A percentile compares a stretch with the other conserved stretches of the same genome.
These are phyloP conservation scores for Phycomyces nitens DNA, from an alignment of 192 early-diverging fungal genomes.

Conservation along the genomic window DNA sequence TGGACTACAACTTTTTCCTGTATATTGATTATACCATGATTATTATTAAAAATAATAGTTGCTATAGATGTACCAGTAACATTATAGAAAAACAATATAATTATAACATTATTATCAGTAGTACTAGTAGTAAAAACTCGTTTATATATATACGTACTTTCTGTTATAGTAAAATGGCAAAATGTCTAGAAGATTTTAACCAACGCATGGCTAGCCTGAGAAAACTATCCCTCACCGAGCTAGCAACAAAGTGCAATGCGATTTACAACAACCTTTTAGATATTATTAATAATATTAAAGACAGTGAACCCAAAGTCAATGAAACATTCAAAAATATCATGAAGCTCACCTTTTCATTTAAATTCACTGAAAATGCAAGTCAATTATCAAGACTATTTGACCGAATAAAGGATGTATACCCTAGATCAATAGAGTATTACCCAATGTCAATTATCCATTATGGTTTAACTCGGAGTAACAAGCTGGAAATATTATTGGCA, in stretches of 20 bases:
- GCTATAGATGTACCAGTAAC: too few species aligned
- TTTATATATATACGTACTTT: too few species aligned
- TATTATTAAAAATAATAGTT: too few species aligned
- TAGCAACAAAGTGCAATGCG: constrained; percentile 94
- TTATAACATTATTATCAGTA: too few species aligned
- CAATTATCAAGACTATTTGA: not conserved
- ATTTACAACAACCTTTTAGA: constrained; percentile 99
- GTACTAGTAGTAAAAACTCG: too few species aligned
- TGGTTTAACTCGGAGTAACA: constrained; percentile 97
- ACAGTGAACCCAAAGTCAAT: constrained; percentile 57
- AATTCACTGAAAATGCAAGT: constrained; percentile 76
- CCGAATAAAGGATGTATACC: not conserved
- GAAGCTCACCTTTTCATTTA: constrained; percentile 82
- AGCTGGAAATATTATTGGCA: constrained; percentile 91
- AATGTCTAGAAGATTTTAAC: constrained; percentile 89
- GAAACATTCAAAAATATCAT: constrained; percentile 86
- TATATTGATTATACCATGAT: too few species aligned
- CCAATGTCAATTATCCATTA: too few species aligned
- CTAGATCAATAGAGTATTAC: too few species aligned
- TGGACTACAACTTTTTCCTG: too few species aligned
- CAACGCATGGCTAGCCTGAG: constrained; percentile 86
- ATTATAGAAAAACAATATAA: too few species aligned
- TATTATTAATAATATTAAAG: constrained; percentile 92
- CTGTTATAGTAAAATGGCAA: constrained; percentile 98
- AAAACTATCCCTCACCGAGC: constrained; percentile 92